phyloP scores from a whole-genome alignment of 2,329 filamentous ascomycete genomes.

The Sphaerulina vaccinii region DNA sequence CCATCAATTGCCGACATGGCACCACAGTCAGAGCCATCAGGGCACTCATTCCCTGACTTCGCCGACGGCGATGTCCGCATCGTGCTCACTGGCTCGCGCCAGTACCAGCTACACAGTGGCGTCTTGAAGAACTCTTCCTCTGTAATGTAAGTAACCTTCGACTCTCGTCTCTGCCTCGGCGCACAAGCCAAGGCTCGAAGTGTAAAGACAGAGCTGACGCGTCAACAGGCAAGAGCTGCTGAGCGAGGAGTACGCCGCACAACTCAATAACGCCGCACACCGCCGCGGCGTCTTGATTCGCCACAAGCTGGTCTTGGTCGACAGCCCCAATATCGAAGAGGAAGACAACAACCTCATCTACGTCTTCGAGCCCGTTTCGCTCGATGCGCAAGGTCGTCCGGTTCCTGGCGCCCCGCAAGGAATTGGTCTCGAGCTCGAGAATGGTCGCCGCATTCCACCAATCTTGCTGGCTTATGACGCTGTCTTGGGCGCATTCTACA shows the following conservation, averaged over 20 bases:
- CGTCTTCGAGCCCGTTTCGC: constrained; percentile 15
- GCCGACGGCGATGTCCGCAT: constrained; percentile 43
- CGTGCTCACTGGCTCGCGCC: constrained; percentile 37
- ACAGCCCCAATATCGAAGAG: constrained; percentile 19
- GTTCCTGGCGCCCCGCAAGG: constrained; percentile 3
- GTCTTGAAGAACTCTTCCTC: constrained; percentile 34
- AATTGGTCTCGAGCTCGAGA: constrained; percentile 27
- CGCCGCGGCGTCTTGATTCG: constrained; percentile 26
- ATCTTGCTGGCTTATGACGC: constrained; percentile 41
- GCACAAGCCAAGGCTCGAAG: too few relatives aligned
- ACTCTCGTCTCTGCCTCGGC: background rate
- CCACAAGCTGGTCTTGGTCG: constrained; percentile 28
- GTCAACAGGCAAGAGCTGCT: constrained; percentile 26
- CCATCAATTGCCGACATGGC: background rate
- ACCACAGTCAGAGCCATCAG: constrained; percentile 1
- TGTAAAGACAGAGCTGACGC: too few relatives aligned
- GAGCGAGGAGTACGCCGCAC: constrained; percentile 27
- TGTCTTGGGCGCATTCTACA: constrained; percentile 51
- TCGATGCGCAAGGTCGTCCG: constrained; percentile 26
- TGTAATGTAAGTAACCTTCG: constrained; percentile 15
- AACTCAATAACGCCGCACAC: constrained; percentile 33
- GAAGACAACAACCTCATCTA: constrained; percentile 12
- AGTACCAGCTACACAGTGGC: constrained; percentile 42
- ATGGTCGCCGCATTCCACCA: constrained; percentile 20
- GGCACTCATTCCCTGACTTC: constrained; percentile 39